Conservation (phyloP, 805 yeast species). For the Zygoascus bituminiphila region DNA sequence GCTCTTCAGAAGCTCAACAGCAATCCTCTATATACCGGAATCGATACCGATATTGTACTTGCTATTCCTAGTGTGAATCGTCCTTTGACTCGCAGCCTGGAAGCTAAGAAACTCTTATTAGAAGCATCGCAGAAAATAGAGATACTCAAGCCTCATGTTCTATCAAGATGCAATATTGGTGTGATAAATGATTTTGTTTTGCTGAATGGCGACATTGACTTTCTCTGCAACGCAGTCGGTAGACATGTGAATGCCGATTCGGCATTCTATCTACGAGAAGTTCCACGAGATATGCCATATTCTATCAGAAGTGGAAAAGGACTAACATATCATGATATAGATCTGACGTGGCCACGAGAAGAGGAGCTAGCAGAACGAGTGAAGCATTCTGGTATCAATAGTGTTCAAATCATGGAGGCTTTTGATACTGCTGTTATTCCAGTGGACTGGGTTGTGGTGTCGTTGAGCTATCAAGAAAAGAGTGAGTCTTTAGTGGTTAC, state of each 20-base stretch:
- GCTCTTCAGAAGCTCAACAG: not conserved
- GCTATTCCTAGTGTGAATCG: not conserved
- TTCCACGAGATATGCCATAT: not conserved
- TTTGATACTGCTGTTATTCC: constrained; percentile 31
- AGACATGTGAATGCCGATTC: not conserved
- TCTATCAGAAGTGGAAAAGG: not conserved
- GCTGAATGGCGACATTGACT: not conserved
- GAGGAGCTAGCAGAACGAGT: not conserved
- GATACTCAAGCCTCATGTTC: not conserved
- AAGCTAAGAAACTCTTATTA: not conserved
- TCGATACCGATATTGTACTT: not conserved
- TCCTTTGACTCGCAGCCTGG: not conserved
- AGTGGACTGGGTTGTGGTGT: constrained; percentile 46
- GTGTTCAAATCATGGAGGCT: not conserved
- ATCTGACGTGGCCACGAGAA: not conserved
- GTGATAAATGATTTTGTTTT: not conserved
- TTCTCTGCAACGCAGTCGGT: not conserved
- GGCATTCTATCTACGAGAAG: not conserved
- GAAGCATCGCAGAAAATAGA: not conserved
- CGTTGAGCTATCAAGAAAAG: constrained; percentile 50
- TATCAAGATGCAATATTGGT: not conserved
- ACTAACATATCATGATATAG: not conserved
- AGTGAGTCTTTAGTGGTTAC: constrained; percentile 54
- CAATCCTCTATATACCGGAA: not conserved
- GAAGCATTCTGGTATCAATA: not conserved